Base-by-base conservation (phyloP, 345 rosid genomes). In the Pistacia integerrima region DNA sequence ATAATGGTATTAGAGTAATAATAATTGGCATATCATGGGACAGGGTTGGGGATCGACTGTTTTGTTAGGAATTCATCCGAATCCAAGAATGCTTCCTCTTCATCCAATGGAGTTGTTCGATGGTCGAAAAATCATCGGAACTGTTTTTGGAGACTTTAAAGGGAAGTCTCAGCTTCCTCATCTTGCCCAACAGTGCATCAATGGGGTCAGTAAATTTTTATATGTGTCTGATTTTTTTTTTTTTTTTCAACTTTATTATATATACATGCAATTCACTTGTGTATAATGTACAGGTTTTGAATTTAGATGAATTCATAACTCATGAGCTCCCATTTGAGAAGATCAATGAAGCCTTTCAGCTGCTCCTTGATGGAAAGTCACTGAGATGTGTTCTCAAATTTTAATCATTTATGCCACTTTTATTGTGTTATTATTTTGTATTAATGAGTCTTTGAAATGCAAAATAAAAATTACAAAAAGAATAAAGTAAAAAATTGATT, bases 91-190 rank as follows among this genome's bases (percentile, higher is more conserved):
- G 20, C 57, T 54, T 13, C 57, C 57, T 1, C 57, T 14, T 54
- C 90, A 84, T 75, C 90, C 87, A 11, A 84, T 84, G 87, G 90
- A 87, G 69, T 52, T 87, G 70, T 87, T 87, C 57, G 78, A 62
- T 16, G 90, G 57, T 2, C 57, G 57, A 54, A 54, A 5, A 54
- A 54, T 54, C 57, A 54, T 18, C 5, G 87, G 76, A 9, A 78
- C 82, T 3, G 8, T 69, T 64, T 84, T 84, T 22, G 85, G 85
- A 1, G 77, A 69, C 44, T 69, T 78, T 17, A 54, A 54, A 76
- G 86, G 85, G 20, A 85, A 79, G 62, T 73, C 80, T 25, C 78
- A 81, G 14, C 68, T 83, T n/a, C 81, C 83, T 41, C 33, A 48
- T n/a, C 80, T 87, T 8, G 85, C 84, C 13, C 11, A 49, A 44